A percentile compares a stretch with the other conserved stretches of the same genome.
Evolutionary conservation across 2,329 filamentous ascomycete genomes (phyloP).

Genomic region (Aspergillus luchuensis): DNA sequence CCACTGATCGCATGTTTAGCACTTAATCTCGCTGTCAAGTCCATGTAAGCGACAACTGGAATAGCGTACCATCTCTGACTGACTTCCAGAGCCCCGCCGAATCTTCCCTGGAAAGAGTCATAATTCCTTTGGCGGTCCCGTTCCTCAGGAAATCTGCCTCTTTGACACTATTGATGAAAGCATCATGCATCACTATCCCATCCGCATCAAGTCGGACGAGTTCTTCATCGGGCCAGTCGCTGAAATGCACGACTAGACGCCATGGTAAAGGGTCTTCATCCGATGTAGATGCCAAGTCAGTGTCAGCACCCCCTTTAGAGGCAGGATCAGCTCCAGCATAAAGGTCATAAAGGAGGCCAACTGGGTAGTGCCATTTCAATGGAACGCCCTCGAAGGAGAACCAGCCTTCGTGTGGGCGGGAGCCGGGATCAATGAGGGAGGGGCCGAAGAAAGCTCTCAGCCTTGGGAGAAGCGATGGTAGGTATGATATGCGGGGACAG

Average conservation of each 20-base stretch:
- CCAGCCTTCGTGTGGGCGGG: slow-evolving; percentile 58
- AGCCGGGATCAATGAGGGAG: slow-evolving; percentile 60
- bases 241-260: slow-evolving; percentile 64
- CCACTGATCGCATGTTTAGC: slow-evolving; percentile 54
- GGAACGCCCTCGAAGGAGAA: slow-evolving; percentile 69
- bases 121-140: slow-evolving; percentile 84
- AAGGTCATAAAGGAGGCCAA: slow-evolving; percentile 69
- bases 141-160: slow-evolving; percentile 87
- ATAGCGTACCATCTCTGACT: slow-evolving; percentile 66
- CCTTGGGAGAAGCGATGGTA: slow-evolving; percentile 65
- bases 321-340: slow-evolving; percentile 60
- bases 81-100: slow-evolving; percentile 81
- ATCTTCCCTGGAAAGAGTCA: slow-evolving; percentile 82
- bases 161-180: slow-evolving; percentile 70
- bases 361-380: slow-evolving; percentile 71
- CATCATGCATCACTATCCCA: slow-evolving; percentile 61
- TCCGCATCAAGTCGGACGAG: slow-evolving; percentile 59
- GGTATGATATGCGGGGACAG: slow-evolving; percentile 67
- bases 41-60: not conserved
- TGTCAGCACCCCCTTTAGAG: slow-evolving; percentile 31
- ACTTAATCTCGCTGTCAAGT: not conserved
- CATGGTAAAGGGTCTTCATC: slow-evolving; percentile 55
- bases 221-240: slow-evolving; percentile 59
- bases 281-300: slow-evolving; percentile 12
- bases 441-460: slow-evolving; percentile 64